Evolutionary conservation across 257 asterid species (phyloP).

Genomic region (Schizonepeta tenuifolia): DNA sequence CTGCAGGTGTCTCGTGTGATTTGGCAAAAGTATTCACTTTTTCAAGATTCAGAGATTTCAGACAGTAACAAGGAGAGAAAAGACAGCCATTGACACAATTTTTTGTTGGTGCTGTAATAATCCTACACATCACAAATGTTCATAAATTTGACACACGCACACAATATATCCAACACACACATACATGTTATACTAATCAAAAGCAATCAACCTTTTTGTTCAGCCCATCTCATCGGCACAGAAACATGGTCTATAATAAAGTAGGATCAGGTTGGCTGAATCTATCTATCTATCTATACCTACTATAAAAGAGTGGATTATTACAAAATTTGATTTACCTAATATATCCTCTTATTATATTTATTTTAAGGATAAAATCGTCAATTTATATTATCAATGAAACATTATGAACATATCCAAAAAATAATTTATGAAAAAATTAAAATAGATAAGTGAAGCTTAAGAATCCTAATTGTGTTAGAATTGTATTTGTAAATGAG

Average conservation of each 20-base stretch:
- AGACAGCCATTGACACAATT: not conserved
- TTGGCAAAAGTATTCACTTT: conserved; percentile 39
- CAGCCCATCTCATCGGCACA: conserved; percentile 34
- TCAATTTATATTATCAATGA: too few species aligned
- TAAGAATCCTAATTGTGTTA: too few species aligned
- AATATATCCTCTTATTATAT: too few species aligned
- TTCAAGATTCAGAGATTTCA: conserved; percentile 31
- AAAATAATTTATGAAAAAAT: too few species aligned
- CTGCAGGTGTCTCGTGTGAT: conserved; percentile 64
- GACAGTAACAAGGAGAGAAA: conserved; percentile 7
- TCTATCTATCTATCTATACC: too few species aligned
- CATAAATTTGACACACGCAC: conserved; percentile 8
- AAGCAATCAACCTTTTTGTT: conserved; percentile 25
- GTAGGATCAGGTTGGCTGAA: conserved; percentile 25
- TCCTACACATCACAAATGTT: not conserved
- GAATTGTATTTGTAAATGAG: too few species aligned
- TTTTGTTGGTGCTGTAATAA: conserved; percentile 11
- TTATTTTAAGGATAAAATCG: too few species aligned
- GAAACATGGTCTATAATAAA: conserved; percentile 27
- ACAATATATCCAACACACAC: not conserved
- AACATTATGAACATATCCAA: too few species aligned
- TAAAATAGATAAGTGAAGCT: too few species aligned
- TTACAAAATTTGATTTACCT: too few species aligned
- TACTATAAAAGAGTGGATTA: too few species aligned
- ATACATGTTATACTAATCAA: conserved; percentile 22